A percentile compares a stretch with the other conserved stretches of the same genome.
Evolutionary conservation across 192 early-diverging fungal genomes (phyloP).

Genomic region (Helicostylum pulchrum): DNA sequence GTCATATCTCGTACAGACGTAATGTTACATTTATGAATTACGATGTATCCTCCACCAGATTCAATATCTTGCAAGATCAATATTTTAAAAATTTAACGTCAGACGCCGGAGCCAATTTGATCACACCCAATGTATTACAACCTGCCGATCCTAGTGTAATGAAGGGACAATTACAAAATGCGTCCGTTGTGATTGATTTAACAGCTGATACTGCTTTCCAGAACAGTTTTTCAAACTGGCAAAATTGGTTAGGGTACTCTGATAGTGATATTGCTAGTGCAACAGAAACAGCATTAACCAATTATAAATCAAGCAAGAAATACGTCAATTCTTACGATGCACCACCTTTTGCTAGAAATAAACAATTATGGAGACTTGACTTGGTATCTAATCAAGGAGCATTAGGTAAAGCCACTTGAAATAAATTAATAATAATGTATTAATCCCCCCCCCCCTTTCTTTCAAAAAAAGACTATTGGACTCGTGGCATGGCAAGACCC

Average conservation of each 20-base stretch:
- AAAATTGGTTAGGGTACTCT: constrained; percentile 21
- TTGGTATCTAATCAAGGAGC: constrained; percentile 7
- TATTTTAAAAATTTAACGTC: constrained; percentile 38
- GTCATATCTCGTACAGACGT: constrained; percentile 23
- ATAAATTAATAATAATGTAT: not conserved
- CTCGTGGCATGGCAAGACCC: constrained; percentile 38
- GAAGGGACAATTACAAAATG: constrained; percentile 24
- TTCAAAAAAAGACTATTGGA: constrained; percentile 34
- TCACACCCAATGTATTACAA: constrained; percentile 12
- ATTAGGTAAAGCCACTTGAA: constrained; percentile 12
- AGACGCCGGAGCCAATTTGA: constrained; percentile 40
- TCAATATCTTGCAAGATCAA: constrained; percentile 24
- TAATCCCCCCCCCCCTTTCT: not conserved
- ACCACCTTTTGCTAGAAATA: constrained; percentile 31
- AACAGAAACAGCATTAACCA: constrained; percentile 11
- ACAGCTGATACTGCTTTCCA: constrained; percentile 16
- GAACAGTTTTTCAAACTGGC: constrained; percentile 15
- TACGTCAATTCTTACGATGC: constrained; percentile 30
- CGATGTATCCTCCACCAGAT: constrained; percentile 22
- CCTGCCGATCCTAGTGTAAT: constrained; percentile 16
- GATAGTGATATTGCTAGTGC: constrained; percentile 4
- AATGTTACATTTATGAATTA: constrained; percentile 43
- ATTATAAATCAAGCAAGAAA: constrained; percentile 2
- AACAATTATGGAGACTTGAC: constrained; percentile 30
- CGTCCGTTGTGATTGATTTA: constrained; percentile 30